Evolutionary conservation across 768 basidiomycete species (phyloP).

Genomic region (Pleurotus sapidus): DNA sequence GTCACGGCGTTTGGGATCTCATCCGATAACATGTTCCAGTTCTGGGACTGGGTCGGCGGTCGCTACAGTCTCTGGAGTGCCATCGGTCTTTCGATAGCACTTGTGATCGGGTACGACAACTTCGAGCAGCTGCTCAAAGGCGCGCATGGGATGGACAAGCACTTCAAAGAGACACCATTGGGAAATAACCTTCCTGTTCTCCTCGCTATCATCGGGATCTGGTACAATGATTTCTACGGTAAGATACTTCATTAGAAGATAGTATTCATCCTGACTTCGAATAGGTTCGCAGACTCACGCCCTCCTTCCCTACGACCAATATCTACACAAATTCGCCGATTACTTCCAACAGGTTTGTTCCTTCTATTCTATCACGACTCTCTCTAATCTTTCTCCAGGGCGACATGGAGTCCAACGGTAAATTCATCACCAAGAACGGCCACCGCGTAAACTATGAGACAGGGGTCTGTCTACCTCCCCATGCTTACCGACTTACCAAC

Average conservation of each 20-base stretch:
- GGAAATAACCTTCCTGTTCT: constrained; percentile 92
- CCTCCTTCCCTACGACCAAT: constrained; percentile 97
- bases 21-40: constrained; percentile 94
- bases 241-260: constrained; percentile 4
- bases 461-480: constrained; percentile 56
- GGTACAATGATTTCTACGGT: constrained; percentile 99
- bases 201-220: constrained; percentile 86
- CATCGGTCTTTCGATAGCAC: constrained; percentile 92
- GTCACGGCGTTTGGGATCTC: constrained; percentile 94
- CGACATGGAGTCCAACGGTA: constrained; percentile 99
- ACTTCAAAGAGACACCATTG: constrained; percentile 86
- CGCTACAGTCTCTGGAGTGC: constrained; percentile 98
- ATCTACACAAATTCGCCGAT: constrained; percentile 98
- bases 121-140: constrained; percentile 88
- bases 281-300: constrained; percentile 90
- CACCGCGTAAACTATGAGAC: constrained; percentile 94
- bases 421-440: constrained; percentile 92
- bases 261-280: not conserved
- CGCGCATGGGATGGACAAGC: constrained; percentile 97
- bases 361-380: not conserved
- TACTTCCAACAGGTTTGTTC: constrained; percentile 89
- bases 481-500: not conserved
- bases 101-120: constrained; percentile 92
- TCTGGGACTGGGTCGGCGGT: constrained; percentile 99
- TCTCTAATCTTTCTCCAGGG: constrained; percentile 42